These are phyloP conservation scores for sunflower (Helianthus annuus) DNA, from an alignment of 129 eudicot genomes.

Conservation along the genomic window HanXRQr2.0-SUNRISE NC_035440.2:165642691-165643190, in stretches of 20 bases:
- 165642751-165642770: conserved; percentile 10
- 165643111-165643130: conserved; percentile 85
- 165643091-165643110: conserved; percentile 99
- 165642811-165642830: conserved; percentile 94
- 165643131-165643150: conserved; percentile 90
- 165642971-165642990: conserved; percentile 93
- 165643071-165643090: conserved; percentile 99
- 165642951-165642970: conserved; percentile 97
- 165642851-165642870: conserved; percentile 82
- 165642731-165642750: too few species aligned
- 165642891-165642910: conserved; percentile 52
- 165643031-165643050: conserved; percentile 97
- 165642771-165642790: conserved; percentile 40
- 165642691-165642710: too few species aligned
- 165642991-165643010: conserved; percentile 87
- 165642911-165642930: conserved; percentile 66
- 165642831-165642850: conserved; percentile 89
- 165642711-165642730: too few species aligned
- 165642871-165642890: conserved; percentile 40
- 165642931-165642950: conserved; percentile 73
- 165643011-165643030: conserved; percentile 92
- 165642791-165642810: conserved; percentile 99
- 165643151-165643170: conserved; percentile 3
- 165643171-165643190: background rate
- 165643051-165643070: conserved; percentile 96